Base-by-base conservation (phyloP, 176 grass and related monocot genomes). In the Triticum dicoccoides region DNA sequence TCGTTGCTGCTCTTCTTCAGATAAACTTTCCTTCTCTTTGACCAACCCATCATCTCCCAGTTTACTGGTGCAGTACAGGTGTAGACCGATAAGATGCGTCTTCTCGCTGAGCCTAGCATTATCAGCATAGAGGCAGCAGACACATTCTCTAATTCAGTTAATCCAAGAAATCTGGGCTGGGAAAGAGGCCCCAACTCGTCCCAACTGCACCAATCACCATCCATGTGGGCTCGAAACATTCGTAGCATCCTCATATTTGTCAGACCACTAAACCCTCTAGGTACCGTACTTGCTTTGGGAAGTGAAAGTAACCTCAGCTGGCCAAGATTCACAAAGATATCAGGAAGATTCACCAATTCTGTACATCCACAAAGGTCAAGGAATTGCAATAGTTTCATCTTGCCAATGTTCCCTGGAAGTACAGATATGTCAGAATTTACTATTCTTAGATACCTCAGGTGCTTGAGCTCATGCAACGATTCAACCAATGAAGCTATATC, bases 381-480 rank as follows among this genome's bases (percentile, higher is more conserved):
- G n/a, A 69, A 56, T 15, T 77, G 77, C 17, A 91, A 37, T 12
- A 85, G 52, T 77, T 37, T 91, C 35, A 88, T 25, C 34, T 37
- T 69, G 0, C 24, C 63, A 24, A 91, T 69, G 13, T n/a, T 64
- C 14, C 34, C 15, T 8, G 78, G 85, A 0, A 91, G 49, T 30
- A 4, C 39, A 6, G 77, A 69, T 70, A 52, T 81, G 8, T 35
- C 15, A 10, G 24, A 59, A 2, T 2, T 0, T n/a, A n/a, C 10
- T 35, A 87, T 5, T 6, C 9, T 11, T 3, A 88, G 45, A 24
- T 84, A 86, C 11, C 85, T 87, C 21, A 91, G 44, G 51, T 91
- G 85, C 52, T 87, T 84, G n/a, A 91, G 89, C 12, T 54, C 7
- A 17, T 25, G 25, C 18, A 85, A 32, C 6, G 56, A 85, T 69